phyloP scores from a whole-genome alignment of 768 basidiomycete species.

The Phlegmacium glaucopus region DNA sequence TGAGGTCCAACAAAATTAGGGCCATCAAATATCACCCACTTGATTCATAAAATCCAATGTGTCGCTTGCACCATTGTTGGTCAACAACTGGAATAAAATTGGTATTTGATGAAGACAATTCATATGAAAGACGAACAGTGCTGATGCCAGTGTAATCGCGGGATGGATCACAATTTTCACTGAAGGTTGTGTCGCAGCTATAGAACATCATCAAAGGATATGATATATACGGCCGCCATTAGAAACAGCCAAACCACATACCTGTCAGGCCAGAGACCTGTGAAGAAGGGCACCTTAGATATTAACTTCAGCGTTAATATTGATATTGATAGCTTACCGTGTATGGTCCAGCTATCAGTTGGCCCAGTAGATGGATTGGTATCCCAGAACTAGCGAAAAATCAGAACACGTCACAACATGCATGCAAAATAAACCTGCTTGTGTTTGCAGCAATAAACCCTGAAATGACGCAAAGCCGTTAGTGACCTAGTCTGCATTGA shows the following conservation, averaged over 20 bases:
- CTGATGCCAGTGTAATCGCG: conserved; percentile 32
- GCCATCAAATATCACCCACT: conserved; percentile 17
- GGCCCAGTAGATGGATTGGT: conserved; percentile 63
- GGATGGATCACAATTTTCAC: conserved; percentile 34
- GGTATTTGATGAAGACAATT: conserved; percentile 18
- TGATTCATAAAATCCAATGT: conserved; percentile 58
- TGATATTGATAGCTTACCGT: conserved; percentile 44
- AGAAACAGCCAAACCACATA: conserved; percentile 22
- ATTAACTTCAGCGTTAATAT: too few species aligned
- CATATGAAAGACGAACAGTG: conserved; percentile 17
- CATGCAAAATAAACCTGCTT: conserved; percentile 19
- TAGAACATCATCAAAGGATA: neutral
- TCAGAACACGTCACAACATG: too few species aligned
- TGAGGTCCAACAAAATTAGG: neutral
- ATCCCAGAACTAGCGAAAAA: conserved; percentile 60
- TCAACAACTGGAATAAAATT: conserved; percentile 42
- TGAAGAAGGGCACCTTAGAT: neutral
- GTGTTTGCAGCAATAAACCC: conserved; percentile 58
- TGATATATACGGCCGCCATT: neutral
- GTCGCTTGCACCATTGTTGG: conserved; percentile 51
- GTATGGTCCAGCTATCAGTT: conserved; percentile 68
- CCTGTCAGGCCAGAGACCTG: conserved; percentile 69
- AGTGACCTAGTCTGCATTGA: neutral
- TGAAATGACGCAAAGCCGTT: conserved; percentile 19
- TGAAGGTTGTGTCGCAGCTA: conserved; percentile 51